These are phyloP conservation scores for Debaryomyces sp. DNA, from an alignment of 1,139 yeast genomes.

Conservation along the genomic window DNA sequence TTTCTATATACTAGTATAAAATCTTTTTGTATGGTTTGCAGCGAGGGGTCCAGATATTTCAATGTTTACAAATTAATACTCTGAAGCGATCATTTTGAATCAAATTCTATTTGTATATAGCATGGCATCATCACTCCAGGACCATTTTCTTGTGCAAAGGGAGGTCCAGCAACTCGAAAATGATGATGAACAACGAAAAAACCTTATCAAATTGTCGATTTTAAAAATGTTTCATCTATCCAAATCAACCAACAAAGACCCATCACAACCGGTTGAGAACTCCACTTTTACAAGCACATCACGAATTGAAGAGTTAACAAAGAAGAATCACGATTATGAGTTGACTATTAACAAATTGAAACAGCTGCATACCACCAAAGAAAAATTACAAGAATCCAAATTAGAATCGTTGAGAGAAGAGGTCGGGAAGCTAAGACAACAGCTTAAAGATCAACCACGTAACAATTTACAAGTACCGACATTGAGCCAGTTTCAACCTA, in stretches of 20 bases:
- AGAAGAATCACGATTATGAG: constrained; percentile 37
- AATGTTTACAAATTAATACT: constrained; percentile 4
- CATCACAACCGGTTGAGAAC: constrained; percentile 3
- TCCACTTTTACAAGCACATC: background rate
- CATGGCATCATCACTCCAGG: constrained; percentile 12
- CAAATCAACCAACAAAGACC: background rate
- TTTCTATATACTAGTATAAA: background rate
- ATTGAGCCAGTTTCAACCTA: constrained; percentile 7
- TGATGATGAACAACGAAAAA: constrained; percentile 20
- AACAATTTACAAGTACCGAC: constrained; percentile 4
- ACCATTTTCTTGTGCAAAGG: constrained; percentile 15
- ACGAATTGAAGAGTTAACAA: constrained; percentile 13
- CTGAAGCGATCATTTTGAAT: background rate
- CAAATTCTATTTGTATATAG: background rate
- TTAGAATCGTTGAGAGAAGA: constrained; percentile 37
- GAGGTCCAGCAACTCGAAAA: constrained; percentile 16
- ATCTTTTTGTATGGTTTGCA: constrained; percentile 3
- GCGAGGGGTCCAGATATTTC: constrained; percentile 3
- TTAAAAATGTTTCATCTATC: constrained; percentile 13
- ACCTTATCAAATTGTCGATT: constrained; percentile 18
- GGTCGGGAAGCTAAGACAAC: constrained; percentile 24
- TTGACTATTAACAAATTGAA: constrained; percentile 39
- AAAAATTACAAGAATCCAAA: constrained; percentile 39
- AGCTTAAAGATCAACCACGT: constrained; percentile 14
- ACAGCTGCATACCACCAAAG: constrained; percentile 44